Percentiles rank a stretch among this genome's conserved stretches.
Conservation (phyloP, 306 rosid species). For the Inga laurina region DNA sequence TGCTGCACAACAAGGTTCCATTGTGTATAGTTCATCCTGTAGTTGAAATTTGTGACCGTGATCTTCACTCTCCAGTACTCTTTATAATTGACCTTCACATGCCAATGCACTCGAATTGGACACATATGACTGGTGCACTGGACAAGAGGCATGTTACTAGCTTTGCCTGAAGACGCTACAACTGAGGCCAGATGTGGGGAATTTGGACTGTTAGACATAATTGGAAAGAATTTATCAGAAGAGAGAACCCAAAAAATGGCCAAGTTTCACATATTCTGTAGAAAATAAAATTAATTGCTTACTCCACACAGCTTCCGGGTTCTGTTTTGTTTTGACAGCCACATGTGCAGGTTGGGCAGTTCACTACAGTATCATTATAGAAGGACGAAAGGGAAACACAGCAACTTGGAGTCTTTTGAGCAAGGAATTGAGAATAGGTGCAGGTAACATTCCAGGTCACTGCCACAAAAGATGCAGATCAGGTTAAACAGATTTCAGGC, state of each 20-base stretch:
- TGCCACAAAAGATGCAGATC: constrained; percentile 43
- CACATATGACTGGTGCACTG: constrained; percentile 98
- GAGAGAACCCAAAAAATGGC: constrained; percentile 1
- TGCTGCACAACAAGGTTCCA: constrained; percentile 99
- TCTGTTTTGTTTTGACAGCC: constrained; percentile 83
- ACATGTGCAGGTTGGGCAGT: constrained; percentile 93
- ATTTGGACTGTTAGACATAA: constrained; percentile 47
- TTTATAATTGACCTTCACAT: constrained; percentile 94
- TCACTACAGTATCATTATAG: constrained; percentile 87
- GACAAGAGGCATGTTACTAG: constrained; percentile 63
- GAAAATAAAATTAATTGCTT: constrained; percentile 37
- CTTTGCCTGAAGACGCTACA: constrained; percentile 59
- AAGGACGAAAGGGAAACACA: constrained; percentile 98
- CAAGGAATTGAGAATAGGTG: constrained; percentile 93
- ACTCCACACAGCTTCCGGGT: constrained; percentile 81
- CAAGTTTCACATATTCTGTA: constrained; percentile 7
- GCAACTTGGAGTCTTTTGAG: constrained; percentile 96
- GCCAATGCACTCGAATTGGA: constrained; percentile 97
- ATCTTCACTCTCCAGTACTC: constrained; percentile 98
- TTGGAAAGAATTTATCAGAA: constrained; percentile 8
- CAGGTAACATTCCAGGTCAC: constrained; percentile 99
- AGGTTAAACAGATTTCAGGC: constrained; percentile 22
- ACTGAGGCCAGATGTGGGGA: constrained; percentile 78
- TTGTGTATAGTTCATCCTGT: constrained; percentile 86
- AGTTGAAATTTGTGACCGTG: constrained; percentile 91